These are phyloP conservation scores for Plasmodium blacklocki DNA, from an alignment of 169 alveolate species.

Conservation along the genomic window DNA sequence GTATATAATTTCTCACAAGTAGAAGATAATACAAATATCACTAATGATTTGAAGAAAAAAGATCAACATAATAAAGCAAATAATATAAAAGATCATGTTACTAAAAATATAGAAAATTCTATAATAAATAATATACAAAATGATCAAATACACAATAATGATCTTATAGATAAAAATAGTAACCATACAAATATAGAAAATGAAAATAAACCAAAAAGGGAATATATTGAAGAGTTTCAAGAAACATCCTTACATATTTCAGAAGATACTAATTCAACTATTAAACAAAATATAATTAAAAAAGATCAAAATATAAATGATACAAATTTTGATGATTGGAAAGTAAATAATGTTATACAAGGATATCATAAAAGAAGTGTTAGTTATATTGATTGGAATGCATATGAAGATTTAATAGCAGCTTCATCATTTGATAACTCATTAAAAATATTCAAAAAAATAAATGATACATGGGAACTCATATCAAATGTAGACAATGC, in stretches of 20 bases:
- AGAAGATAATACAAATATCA: neutral
- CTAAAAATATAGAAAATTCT: neutral
- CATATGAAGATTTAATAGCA: slow-evolving; percentile 59
- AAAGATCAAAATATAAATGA: slow-evolving; percentile 15
- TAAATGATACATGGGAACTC: slow-evolving; percentile 14
- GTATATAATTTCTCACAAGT: slow-evolving; percentile 26
- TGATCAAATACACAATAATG: neutral
- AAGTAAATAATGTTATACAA: slow-evolving; percentile 74
- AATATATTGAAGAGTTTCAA: neutral
- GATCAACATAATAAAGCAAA: no score
- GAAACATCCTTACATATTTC: neutral
- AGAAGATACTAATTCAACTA: slow-evolving; percentile 6
- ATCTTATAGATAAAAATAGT: neutral
- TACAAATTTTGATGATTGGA: slow-evolving; percentile 82
- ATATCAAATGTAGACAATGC: slow-evolving; percentile 70
- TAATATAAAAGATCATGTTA: no score
- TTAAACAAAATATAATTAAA: slow-evolving; percentile 13
- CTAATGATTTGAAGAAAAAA: neutral
- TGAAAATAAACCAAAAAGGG: neutral
- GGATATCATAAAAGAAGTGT: slow-evolving; percentile 82
- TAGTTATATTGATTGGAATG: slow-evolving; percentile 79
- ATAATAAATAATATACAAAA: neutral
- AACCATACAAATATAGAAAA: neutral
- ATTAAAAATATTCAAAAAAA: slow-evolving; percentile 53
- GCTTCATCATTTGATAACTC: slow-evolving; percentile 68